A percentile compares a stretch with the other conserved stretches of the same genome.
Conservation (phyloP, 148 eudicot species). For the Polygonum maritimum region DNA sequence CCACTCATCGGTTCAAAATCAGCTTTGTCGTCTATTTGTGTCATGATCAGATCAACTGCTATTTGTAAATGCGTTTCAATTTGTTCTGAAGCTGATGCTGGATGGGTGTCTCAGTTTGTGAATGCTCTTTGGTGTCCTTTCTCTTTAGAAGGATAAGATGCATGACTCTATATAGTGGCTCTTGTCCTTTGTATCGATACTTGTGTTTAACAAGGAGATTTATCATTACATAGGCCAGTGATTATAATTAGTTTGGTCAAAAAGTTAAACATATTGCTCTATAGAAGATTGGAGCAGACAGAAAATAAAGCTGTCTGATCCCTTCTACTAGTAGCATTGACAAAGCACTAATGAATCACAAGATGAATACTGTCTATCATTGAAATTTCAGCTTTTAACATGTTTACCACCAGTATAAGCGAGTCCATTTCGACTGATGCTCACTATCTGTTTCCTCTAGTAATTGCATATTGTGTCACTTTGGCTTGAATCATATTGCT, state of each 20-base stretch:
- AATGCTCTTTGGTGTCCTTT: neutral
- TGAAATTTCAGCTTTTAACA: neutral
- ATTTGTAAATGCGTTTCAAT: neutral
- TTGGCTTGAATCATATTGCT: neutral
- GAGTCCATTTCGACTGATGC: neutral
- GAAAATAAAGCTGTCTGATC: neutral
- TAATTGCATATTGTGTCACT: neutral
- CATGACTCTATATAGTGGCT: neutral
- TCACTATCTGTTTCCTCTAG: neutral
- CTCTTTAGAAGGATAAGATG: neutral
- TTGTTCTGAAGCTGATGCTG: neutral
- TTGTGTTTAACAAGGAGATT: neutral
- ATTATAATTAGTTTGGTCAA: neutral
- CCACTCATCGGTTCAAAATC: neutral
- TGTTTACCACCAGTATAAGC: neutral
- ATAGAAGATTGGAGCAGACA: neutral
- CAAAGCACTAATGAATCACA: neutral
- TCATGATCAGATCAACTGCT: neutral
- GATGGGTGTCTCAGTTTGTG: neutral
- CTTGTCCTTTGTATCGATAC: neutral
- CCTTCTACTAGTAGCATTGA: neutral
- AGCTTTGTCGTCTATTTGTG: neutral
- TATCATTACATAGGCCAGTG: neutral
- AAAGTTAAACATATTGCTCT: neutral
- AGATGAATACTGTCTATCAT: neutral